Evolutionary conservation across 306 rosid species (phyloP).

Genomic region (Gillenia trifoliata): DNA sequence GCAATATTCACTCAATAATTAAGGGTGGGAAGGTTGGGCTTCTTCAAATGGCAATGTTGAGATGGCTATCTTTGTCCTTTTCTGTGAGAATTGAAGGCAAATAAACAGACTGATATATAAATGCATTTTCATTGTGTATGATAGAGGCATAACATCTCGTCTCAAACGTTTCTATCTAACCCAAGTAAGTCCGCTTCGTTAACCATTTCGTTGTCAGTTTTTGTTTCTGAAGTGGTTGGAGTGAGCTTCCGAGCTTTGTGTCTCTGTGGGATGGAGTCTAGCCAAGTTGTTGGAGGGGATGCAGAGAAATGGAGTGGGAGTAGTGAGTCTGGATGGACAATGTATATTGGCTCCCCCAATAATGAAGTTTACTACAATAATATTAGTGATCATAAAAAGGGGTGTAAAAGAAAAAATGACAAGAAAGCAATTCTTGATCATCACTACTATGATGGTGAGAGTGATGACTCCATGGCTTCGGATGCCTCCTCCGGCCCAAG

Average conservation of each 20-base stretch:
- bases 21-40: not conserved
- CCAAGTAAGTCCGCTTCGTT: not conserved
- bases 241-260: not conserved
- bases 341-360: conserved; percentile 49
- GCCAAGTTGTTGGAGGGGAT: conserved; percentile 28
- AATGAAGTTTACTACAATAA: not conserved
- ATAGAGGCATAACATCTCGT: no score
- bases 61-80: conserved; percentile 48
- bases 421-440: conserved; percentile 8
- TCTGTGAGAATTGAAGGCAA: not conserved
- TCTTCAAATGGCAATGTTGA: conserved; percentile 29
- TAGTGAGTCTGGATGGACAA: conserved; percentile 83
- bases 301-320: conserved; percentile 29
- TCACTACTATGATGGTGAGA: conserved; percentile 21
- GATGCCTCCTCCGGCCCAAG: conserved; percentile 79
- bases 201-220: no score
- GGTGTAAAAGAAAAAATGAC: not conserved
- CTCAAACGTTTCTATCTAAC: not conserved
- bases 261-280: conserved; percentile 44
- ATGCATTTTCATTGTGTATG: not conserved
- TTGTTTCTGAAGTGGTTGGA: no score
- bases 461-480: conserved; percentile 71
- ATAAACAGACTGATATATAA: conserved; percentile 5
- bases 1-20: conserved; percentile 57
- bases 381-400: not conserved